phyloP scores from a whole-genome alignment of 441 rosid genomes.

The Rhodomyrtus psidioides region DNA sequence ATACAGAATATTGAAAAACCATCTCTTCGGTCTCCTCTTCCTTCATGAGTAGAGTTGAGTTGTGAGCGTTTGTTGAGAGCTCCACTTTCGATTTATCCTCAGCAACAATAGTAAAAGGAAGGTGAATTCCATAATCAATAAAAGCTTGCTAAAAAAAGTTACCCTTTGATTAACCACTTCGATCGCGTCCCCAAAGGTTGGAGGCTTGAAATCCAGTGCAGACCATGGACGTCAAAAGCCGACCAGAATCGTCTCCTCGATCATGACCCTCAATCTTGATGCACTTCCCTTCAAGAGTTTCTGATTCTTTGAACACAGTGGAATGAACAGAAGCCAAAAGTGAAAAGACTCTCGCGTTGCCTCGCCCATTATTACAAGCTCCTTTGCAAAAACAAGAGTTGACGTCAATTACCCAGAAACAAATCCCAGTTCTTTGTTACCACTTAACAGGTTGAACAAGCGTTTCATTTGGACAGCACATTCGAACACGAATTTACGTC shows the following conservation, averaged over 20 bases:
- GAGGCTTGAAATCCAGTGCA: slow-evolving; percentile 93
- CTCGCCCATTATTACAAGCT: slow-evolving; percentile 3
- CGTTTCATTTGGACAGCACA: neutral
- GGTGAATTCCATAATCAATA: neutral
- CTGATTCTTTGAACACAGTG: slow-evolving; percentile 75
- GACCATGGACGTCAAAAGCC: slow-evolving; percentile 58
- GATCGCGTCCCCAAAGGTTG: slow-evolving; percentile 71
- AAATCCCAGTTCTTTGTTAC: neutral
- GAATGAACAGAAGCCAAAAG: slow-evolving; percentile 37
- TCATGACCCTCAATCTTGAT: slow-evolving; percentile 70
- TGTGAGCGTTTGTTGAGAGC: no score
- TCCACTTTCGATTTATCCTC: no score
- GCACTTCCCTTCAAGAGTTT: slow-evolving; percentile 54
- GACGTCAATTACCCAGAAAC: neutral
- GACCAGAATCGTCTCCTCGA: slow-evolving; percentile 50
- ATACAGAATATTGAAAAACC: no score
- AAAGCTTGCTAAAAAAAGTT: neutral
- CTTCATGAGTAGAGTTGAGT: no score
- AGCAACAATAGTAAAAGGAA: neutral
- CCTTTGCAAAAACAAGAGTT: neutral
- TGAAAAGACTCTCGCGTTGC: neutral
- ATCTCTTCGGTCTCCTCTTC: no score
- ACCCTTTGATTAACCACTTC: slow-evolving; percentile 77
- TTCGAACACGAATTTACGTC: neutral
- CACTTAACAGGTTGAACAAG: neutral